phyloP scores from a whole-genome alignment of 768 basidiomycete genomes.

The Leccinum incarnatum region DNA sequence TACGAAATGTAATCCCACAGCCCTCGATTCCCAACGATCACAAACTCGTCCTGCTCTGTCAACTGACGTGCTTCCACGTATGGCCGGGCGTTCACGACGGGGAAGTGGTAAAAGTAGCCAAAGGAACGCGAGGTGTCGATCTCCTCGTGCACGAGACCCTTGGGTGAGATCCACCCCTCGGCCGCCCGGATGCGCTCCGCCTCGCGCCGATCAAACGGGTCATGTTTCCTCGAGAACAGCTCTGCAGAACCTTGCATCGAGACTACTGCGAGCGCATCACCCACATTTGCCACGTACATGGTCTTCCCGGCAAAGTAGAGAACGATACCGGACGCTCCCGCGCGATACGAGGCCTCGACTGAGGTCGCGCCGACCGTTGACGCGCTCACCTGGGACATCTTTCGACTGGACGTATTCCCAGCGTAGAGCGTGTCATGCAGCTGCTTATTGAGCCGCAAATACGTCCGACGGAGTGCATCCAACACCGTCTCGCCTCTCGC shows the following conservation, averaged over 20 bases:
- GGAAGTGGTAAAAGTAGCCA: conserved; percentile 87
- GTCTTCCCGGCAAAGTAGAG: conserved; percentile 79
- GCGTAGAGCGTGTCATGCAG: conserved; percentile 67
- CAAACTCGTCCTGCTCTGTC: conserved; percentile 86
- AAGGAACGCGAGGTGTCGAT: conserved; percentile 91
- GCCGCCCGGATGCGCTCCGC: conserved; percentile 84
- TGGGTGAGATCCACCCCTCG: conserved; percentile 92
- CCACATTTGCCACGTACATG: conserved; percentile 87
- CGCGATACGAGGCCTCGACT: conserved; percentile 51
- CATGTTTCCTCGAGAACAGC: conserved; percentile 75
- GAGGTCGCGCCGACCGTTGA: conserved; percentile 34
- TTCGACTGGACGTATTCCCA: conserved; percentile 46
- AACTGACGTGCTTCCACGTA: conserved; percentile 69
- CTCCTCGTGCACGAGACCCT: conserved; percentile 89
- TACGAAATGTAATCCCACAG: conserved; percentile 94
- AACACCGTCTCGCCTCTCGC: conserved; percentile 49
- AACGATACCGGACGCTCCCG: conserved; percentile 83
- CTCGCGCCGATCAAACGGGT: conserved; percentile 85
- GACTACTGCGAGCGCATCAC: conserved; percentile 84
- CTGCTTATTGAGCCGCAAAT: conserved; percentile 81
- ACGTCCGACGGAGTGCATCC: conserved; percentile 84
- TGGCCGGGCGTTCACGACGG: conserved; percentile 87
- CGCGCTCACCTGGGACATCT: conserved; percentile 66
- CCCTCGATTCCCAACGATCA: conserved; percentile 91
- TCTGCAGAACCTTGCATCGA: conserved; percentile 74